Conservation (phyloP, 2,329 filamentous ascomycete species). For the Botryotinia narcissicola region DNA sequence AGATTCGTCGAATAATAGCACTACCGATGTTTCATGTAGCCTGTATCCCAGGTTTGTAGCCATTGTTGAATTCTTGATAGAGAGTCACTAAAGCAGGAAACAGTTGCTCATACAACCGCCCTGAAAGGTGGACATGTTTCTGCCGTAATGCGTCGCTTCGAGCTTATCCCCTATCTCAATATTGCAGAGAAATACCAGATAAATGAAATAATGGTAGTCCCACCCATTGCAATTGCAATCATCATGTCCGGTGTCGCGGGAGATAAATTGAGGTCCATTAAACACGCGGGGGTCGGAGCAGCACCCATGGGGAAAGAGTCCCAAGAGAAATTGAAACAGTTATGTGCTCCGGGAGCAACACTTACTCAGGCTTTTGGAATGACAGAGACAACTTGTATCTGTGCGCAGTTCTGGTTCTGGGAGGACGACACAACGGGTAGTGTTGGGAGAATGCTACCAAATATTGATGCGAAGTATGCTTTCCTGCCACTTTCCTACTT, state of each 20-base stretch:
- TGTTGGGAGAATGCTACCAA: slow-evolving; percentile 46
- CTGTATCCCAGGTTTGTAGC: slow-evolving; percentile 59
- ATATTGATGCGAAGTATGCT: slow-evolving; percentile 38
- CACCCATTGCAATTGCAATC: slow-evolving; percentile 71
- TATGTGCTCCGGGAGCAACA: slow-evolving; percentile 43
- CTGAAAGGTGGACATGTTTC: slow-evolving; percentile 27
- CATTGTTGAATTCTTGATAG: not conserved
- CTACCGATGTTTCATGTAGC: slow-evolving; percentile 59
- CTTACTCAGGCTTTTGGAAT: slow-evolving; percentile 53
- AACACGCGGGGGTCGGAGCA: slow-evolving; percentile 46
- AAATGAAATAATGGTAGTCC: slow-evolving; percentile 65
- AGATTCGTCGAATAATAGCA: slow-evolving; percentile 49
- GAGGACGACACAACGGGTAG: slow-evolving; percentile 55
- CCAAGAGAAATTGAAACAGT: slow-evolving; percentile 42
- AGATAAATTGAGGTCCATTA: slow-evolving; percentile 55
- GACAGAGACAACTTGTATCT: slow-evolving; percentile 44
- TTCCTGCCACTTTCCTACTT: not conserved
- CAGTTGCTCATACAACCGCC: slow-evolving; percentile 64
- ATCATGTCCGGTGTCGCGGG: slow-evolving; percentile 29
- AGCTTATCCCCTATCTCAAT: slow-evolving; percentile 68
- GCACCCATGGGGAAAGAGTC: slow-evolving; percentile 46
- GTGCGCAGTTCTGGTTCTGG: slow-evolving; percentile 27
- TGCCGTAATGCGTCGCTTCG: slow-evolving; percentile 69
- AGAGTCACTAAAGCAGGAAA: slow-evolving; percentile 19
- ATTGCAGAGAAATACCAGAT: slow-evolving; percentile 67